Evolutionary conservation across 768 basidiomycete species (phyloP), one percentile per base, ranked within the genome.

Genomic region (Dendrothele bispora): DNA sequence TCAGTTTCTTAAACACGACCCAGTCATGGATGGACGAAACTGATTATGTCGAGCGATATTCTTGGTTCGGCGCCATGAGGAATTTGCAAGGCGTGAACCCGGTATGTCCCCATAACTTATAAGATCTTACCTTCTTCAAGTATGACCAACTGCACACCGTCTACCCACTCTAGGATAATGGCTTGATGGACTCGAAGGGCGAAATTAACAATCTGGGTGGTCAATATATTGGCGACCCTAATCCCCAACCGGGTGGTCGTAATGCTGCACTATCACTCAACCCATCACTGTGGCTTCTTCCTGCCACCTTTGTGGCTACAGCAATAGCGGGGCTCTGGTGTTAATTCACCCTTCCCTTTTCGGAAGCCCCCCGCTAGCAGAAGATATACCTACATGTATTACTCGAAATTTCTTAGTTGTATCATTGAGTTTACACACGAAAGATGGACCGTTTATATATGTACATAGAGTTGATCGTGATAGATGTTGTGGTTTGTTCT

Each of bases 31-130:
- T 85, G 78, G 79, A 84, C 48, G 52, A 54, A 5, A 65, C 75
- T 1, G 59, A 63, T 20, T 84, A 69, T 60, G 74, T 84, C 14
- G 81, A 83, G 56, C 68, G 82, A 4, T 83, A 83, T 57, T 66
- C 78, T 7, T 84, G 79, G 80, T 83, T 78, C 56, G 82, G 82
- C 8, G 77, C 78, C 4, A 75, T 80, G 75, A 64, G 66, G 49
- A 62, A 79, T 54, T 55, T 79, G 52, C 62, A 70, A 34, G 75
- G 71, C 17, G 73, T 82, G 2, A 78, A 81, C 53, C 57, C 59
- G 55, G 78, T 79, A 21, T 29, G 60, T 53, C 22, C 20, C n/a
- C 7, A 11, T 20, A 20, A 5, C 38, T 46, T 10, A 46, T 55
- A 57, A 10, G 66, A 76, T 37, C 59, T 74, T 46, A 36, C 48